Evolutionary conservation across 169 alveolate genomes (phyloP).

Genomic region (Plasmodium coatneyi): DNA sequence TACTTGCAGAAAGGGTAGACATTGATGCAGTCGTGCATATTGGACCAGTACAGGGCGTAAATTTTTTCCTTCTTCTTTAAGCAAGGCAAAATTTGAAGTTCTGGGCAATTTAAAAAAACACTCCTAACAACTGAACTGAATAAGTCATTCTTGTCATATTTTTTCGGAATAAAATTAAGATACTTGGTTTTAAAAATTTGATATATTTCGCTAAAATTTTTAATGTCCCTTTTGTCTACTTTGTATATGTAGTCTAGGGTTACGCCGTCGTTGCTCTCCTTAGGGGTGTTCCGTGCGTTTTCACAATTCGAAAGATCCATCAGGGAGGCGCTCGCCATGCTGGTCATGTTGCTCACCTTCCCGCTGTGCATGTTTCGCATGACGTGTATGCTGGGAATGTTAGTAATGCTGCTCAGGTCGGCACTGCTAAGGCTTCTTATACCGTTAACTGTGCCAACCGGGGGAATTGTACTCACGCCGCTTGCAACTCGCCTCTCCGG

Average conservation of each 20-base stretch:
- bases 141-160: conserved; percentile 51
- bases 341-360: not conserved
- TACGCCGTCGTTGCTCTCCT: not conserved
- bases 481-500: not conserved
- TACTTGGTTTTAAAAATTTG: conserved; percentile 64
- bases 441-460: not conserved
- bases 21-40: conserved; percentile 27
- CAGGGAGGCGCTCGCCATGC: not conserved
- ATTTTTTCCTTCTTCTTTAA: conserved; percentile 42
- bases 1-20: conserved; percentile 72
- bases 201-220: conserved; percentile 45
- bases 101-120: conserved; percentile 51
- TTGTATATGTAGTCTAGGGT: conserved; percentile 43
- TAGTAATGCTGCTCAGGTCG: not conserved
- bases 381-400: not conserved
- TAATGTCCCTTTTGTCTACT: conserved; percentile 39
- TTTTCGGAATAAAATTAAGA: conserved; percentile 65
- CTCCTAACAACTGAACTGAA: conserved; percentile 36
- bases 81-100: conserved; percentile 73
- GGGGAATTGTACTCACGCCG: not conserved
- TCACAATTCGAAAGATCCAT: not conserved
- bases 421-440: not conserved
- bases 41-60: conserved; percentile 38
- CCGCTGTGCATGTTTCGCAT: not conserved
- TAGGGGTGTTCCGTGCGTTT: not conserved